Evolutionary conservation across 2,329 filamentous ascomycete species (phyloP).

Genomic region (Ceratocystis harringtonii): DNA sequence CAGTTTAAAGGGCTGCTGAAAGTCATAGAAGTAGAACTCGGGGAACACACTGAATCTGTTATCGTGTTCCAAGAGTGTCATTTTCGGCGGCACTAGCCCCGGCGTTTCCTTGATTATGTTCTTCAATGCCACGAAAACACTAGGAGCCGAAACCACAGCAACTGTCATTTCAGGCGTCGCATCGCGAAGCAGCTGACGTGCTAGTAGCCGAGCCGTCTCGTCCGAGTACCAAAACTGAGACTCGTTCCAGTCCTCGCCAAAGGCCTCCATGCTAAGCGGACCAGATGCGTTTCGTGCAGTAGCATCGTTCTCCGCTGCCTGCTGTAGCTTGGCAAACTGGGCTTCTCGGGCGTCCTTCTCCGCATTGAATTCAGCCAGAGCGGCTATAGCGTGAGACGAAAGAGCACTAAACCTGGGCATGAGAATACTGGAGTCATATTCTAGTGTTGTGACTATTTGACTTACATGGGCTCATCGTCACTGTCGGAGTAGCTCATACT

Average conservation of each 20-base stretch:
- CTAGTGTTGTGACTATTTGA: not conserved
- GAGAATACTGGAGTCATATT: not conserved
- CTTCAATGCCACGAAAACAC: conserved; percentile 61
- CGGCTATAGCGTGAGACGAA: conserved; percentile 49
- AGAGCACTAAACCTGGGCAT: conserved; percentile 36
- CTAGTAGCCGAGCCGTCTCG: conserved; percentile 50
- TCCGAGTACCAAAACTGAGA: conserved; percentile 76
- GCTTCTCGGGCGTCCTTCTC: conserved; percentile 54
- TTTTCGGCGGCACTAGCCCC: conserved; percentile 31
- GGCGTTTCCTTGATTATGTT: conserved; percentile 37
- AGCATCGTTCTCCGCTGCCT: conserved; percentile 28
- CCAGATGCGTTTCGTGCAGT: conserved; percentile 17
- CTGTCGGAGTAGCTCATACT: conserved; percentile 11
- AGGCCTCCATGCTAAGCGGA: conserved; percentile 48
- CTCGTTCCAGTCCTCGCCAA: conserved; percentile 69
- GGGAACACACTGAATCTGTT: conserved; percentile 57
- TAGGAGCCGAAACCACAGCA: conserved; percentile 59
- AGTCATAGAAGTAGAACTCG: conserved; percentile 64
- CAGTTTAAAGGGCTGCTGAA: conserved; percentile 49
- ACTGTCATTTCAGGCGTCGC: conserved; percentile 43
- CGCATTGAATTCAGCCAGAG: conserved; percentile 58
- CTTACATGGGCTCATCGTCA: conserved; percentile 38
- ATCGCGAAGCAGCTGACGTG: conserved; percentile 48
- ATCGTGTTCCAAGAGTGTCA: conserved; percentile 61
- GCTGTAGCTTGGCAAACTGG: conserved; percentile 53